A percentile compares a stretch with the other conserved stretches of the same genome.
phyloP scores from a whole-genome alignment of 257 asterid genomes.

The Przewalskia tangutica region DNA sequence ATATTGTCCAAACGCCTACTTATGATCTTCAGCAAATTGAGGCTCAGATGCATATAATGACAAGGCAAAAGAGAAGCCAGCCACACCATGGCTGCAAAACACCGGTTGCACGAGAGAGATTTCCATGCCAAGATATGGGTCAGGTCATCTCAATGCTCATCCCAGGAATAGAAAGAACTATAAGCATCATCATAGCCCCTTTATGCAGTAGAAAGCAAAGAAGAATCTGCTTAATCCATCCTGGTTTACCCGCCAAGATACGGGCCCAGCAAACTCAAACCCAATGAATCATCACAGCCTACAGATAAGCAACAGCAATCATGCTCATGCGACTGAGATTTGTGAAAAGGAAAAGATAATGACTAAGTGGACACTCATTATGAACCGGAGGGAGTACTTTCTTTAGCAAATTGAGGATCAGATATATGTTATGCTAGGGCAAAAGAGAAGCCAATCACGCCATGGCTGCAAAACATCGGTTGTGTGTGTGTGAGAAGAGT shows the following conservation, averaged over 20 bases:
- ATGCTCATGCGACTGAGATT: background rate
- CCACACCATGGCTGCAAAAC: slow-evolving; percentile 31
- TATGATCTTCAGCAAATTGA: background rate
- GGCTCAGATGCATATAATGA: slow-evolving; percentile 29
- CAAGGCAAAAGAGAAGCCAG: slow-evolving; percentile 7
- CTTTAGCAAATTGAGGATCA: background rate
- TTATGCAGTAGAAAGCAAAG: background rate
- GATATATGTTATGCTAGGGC: background rate
- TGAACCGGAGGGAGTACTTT: background rate
- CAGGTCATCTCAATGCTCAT: background rate
- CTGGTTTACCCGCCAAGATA: background rate
- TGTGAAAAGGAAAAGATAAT: background rate
- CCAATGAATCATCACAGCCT: background rate
- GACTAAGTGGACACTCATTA: no score
- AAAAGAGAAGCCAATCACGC: background rate
- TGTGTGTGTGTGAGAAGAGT: background rate
- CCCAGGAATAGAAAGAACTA: background rate
- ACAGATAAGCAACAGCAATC: background rate
- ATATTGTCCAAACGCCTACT: no score
- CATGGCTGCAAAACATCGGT: slow-evolving; percentile 23
- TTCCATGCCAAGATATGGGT: background rate
- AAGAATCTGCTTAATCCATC: background rate
- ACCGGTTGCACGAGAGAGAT: slow-evolving; percentile 18
- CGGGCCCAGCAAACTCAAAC: background rate
- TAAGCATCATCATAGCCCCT: background rate